These are phyloP conservation scores for Trichoderma simmonsii DNA, from an alignment of 2,329 filamentous ascomycete species.

Conservation along the genomic window DNA sequence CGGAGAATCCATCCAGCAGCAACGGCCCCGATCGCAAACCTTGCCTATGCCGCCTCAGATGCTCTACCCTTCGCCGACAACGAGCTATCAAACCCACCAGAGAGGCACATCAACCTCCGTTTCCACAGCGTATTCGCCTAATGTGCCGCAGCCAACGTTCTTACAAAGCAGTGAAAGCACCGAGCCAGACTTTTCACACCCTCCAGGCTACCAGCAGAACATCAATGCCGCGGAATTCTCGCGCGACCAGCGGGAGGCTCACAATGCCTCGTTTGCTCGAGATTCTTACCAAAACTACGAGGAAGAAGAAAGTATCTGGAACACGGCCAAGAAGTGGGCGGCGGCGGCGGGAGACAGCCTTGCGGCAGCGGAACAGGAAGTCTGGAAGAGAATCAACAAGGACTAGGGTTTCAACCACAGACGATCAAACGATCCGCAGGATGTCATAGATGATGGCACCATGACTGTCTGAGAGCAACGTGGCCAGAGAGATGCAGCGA, in stretches of 20 bases:
- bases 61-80: constrained; percentile 47
- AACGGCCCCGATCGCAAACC: constrained; percentile 35
- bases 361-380: constrained; percentile 56
- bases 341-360: constrained; percentile 55
- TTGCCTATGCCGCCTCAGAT: constrained; percentile 48
- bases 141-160: constrained; percentile 26
- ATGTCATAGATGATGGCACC: background rate
- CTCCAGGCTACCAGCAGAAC: constrained; percentile 57
- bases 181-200: constrained; percentile 40
- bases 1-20: constrained; percentile 42
- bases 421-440: background rate
- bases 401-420: constrained; percentile 32
- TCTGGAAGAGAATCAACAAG: constrained; percentile 63
- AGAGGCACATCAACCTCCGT: constrained; percentile 46
- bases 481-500: background rate
- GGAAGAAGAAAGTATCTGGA: constrained; percentile 51
- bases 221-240: constrained; percentile 50
- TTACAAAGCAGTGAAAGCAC: constrained; percentile 27
- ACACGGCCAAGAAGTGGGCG: constrained; percentile 56
- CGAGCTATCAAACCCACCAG: constrained; percentile 39
- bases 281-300: constrained; percentile 26
- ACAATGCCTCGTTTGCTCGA: constrained; percentile 34
- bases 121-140: constrained; percentile 28
- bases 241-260: constrained; percentile 44
- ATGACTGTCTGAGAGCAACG: background rate